These are phyloP conservation scores for Tylopilus balloui DNA, from an alignment of 768 basidiomycete species.

Conservation along the genomic window DNA sequence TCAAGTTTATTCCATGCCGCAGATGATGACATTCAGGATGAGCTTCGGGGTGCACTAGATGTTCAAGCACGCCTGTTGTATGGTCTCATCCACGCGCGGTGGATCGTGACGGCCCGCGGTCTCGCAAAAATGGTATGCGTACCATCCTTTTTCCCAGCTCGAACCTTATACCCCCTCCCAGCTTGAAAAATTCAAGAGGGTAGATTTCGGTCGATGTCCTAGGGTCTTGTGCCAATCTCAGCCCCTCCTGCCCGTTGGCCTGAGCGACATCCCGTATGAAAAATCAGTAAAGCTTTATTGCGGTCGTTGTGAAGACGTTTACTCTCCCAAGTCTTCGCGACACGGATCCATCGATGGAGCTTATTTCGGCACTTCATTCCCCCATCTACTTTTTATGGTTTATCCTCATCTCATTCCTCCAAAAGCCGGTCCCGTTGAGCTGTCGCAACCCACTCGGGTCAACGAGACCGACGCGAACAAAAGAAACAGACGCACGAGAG, in stretches of 20 bases:
- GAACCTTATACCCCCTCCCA: conserved; percentile 25
- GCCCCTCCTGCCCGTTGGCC: conserved; percentile 92
- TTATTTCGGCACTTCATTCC: conserved; percentile 98
- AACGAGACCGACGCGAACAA: conserved; percentile 31
- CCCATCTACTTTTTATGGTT: conserved; percentile 94
- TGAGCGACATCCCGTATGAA: conserved; percentile 96
- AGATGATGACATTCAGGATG: conserved; percentile 96
- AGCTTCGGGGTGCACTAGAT: conserved; percentile 86
- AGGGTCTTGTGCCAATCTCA: conserved; percentile 94
- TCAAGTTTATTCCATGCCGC: not conserved
- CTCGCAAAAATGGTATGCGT: conserved; percentile 87
- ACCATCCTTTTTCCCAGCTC: not conserved
- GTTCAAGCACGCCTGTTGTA: conserved; percentile 91
- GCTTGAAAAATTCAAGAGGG: conserved; percentile 97
- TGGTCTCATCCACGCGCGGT: conserved; percentile 93
- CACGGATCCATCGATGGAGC: conserved; percentile 98
- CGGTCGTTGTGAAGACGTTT: conserved; percentile 97
- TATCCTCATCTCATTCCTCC: conserved; percentile 90
- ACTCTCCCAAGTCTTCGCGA: conserved; percentile 93
- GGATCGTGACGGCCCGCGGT: conserved; percentile 93
- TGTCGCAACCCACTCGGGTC: conserved; percentile 24
- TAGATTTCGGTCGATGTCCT: conserved; percentile 97
- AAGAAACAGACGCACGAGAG: conserved; percentile 48
- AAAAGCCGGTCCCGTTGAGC: conserved; percentile 56
- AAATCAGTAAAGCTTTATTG: conserved; percentile 99